A percentile compares a stretch with the other conserved stretches of the same genome.
These are phyloP conservation scores for Globisporangium ultimum DNA, from an alignment of 352 stramenopile species.

Conservation along the genomic window DNA sequence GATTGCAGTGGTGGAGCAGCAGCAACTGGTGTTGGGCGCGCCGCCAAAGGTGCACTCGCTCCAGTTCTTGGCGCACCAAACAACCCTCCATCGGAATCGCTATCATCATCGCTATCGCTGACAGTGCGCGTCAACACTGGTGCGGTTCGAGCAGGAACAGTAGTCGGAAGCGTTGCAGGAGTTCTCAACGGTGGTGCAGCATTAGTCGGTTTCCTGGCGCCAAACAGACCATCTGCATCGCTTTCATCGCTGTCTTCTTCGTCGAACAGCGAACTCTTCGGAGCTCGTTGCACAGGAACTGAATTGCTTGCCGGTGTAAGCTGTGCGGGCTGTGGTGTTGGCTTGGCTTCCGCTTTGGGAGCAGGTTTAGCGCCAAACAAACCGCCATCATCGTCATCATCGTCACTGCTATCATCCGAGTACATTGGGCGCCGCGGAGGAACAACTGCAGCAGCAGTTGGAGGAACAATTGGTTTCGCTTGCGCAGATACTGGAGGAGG, in stretches of 20 bases:
- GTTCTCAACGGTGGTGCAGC: background rate
- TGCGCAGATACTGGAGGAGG: conserved; percentile 8
- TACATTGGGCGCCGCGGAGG: conserved; percentile 18
- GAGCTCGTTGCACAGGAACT: conserved; percentile 17
- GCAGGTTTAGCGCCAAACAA: conserved; percentile 19
- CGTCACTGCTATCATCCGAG: conserved; percentile 21
- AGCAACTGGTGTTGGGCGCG: conserved; percentile 11
- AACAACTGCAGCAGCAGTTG: conserved; percentile 21
- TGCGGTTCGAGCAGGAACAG: conserved; percentile 14
- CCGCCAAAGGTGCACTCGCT: conserved; percentile 11
- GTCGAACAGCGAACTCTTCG: conserved; percentile 52
- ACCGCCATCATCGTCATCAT: conserved; percentile 19
- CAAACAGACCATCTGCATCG: conserved; percentile 35
- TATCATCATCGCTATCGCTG: conserved; percentile 35
- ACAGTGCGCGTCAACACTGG: conserved; percentile 19
- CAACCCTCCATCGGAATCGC: conserved; percentile 32
- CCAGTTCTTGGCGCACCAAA: conserved; percentile 30
- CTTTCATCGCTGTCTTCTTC: conserved; percentile 28
- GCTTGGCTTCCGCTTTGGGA: background rate
- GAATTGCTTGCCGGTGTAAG: conserved; percentile 3
- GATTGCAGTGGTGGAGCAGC: conserved; percentile 15
- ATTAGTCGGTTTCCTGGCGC: conserved; percentile 15
- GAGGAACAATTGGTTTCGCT: conserved; percentile 11
- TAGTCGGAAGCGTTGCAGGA: conserved; percentile 3
- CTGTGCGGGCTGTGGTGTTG: background rate